phyloP scores from a whole-genome alignment of 345 rosid species.

The Microthlaspi erraticum region DNA sequence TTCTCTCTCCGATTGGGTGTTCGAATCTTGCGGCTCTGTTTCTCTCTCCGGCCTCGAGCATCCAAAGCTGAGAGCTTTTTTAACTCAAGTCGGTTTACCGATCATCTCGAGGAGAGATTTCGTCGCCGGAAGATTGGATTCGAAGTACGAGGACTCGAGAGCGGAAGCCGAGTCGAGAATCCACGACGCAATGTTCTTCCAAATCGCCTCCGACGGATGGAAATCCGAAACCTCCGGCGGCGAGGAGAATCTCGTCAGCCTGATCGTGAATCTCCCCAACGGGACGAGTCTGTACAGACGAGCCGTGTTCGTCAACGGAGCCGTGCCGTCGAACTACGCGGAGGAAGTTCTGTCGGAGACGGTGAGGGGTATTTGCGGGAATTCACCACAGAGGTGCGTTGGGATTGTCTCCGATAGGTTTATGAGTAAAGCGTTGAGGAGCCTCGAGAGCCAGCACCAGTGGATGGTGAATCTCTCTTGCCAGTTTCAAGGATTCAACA shows the following conservation, averaged over 20 bases:
- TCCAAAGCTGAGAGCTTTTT: slow-evolving; percentile 86
- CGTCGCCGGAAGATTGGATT: slow-evolving; percentile 66
- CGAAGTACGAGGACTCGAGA: slow-evolving; percentile 77
- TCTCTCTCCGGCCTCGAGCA: slow-evolving; percentile 88
- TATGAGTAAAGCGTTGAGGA: slow-evolving; percentile 77
- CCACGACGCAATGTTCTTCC: slow-evolving; percentile 97
- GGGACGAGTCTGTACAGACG: slow-evolving; percentile 89
- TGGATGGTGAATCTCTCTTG: slow-evolving; percentile 99
- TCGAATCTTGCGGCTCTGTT: slow-evolving; percentile 93
- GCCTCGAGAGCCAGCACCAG: slow-evolving; percentile 80
- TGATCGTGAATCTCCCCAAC: slow-evolving; percentile 89
- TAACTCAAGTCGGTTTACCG: slow-evolving; percentile 89
- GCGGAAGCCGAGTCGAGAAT: slow-evolving; percentile 83
- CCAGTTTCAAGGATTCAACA: slow-evolving; percentile 81
- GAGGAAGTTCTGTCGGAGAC: slow-evolving; percentile 97
- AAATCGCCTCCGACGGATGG: slow-evolving; percentile 93
- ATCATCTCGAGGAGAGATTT: slow-evolving; percentile 71
- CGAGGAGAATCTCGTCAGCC: slow-evolving; percentile 72
- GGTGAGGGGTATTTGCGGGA: slow-evolving; percentile 74
- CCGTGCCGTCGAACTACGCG: slow-evolving; percentile 75
- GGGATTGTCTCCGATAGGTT: slow-evolving; percentile 95
- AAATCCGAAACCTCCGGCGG: slow-evolving; percentile 51
- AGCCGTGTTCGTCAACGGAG: slow-evolving; percentile 74
- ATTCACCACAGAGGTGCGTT: slow-evolving; percentile 81
- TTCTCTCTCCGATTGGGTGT: slow-evolving; percentile 88